A percentile compares a stretch with the other conserved stretches of the same genome.
These are phyloP conservation scores for Neurospora terricola DNA, from an alignment of 495 filamentous ascomycete species.

Conservation along the genomic window DNA sequence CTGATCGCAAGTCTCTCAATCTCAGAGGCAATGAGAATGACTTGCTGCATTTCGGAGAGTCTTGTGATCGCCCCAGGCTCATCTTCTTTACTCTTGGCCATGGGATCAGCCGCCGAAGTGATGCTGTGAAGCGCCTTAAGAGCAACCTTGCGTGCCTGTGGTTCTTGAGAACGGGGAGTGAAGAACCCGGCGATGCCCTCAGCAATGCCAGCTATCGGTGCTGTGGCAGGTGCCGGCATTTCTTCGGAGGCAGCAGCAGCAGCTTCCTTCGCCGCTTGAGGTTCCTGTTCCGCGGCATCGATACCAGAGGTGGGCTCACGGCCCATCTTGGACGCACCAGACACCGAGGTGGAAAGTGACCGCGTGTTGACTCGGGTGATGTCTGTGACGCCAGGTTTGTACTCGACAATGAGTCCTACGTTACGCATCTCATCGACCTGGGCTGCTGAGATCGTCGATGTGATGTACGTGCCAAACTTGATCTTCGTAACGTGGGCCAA, in stretches of 20 bases:
- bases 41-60: conserved; percentile 58
- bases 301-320: background rate
- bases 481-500: conserved; percentile 61
- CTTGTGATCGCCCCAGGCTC: conserved; percentile 20
- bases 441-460: conserved; percentile 62
- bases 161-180: conserved; percentile 13
- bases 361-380: conserved; percentile 74
- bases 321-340: conserved; percentile 16
- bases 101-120: conserved; percentile 36
- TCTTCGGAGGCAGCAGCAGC: background rate
- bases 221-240: conserved; percentile 1
- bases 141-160: conserved; percentile 29
- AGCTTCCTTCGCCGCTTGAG: background rate
- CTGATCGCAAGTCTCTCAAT: conserved; percentile 36
- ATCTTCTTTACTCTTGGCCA: conserved; percentile 21
- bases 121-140: conserved; percentile 54
- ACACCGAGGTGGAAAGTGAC: conserved; percentile 52
- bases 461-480: conserved; percentile 77
- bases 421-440: conserved; percentile 71
- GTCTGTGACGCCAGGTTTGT: conserved; percentile 55
- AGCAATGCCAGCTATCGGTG: background rate
- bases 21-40: conserved; percentile 59
- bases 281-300: conserved; percentile 3
- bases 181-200: conserved; percentile 22
- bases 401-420: conserved; percentile 71